Base-by-base conservation (phyloP, 129 eudicot species). In the Flaveria brownii region DNA sequence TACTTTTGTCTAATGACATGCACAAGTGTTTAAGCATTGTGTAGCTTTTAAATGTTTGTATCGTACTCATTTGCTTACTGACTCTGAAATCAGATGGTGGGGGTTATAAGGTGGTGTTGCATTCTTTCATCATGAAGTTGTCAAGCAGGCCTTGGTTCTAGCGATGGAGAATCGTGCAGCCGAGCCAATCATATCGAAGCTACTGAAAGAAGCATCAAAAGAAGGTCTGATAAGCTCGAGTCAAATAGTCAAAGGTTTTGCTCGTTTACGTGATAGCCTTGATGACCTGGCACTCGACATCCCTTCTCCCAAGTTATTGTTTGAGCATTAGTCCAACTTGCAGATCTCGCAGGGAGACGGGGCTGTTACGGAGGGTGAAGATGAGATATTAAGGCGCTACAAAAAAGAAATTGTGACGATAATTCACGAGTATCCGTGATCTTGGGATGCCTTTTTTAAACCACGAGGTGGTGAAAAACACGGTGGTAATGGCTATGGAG, bases 91-190 rank as follows among this genome's bases (percentile, higher is more conserved):
- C 90, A 94, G 98, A 94, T 82, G 98, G 98, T 16, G 98, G 83
- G 41, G 98, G 98, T 23, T 97, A 97, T 5, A 94, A 94, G 86
- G 98, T 97, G 96, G 88, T 11, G 98, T 93, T 66, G 65, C 98
- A 12, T 93, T 93, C 73, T 93, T 90, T 79, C 97, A 90, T 68
- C 97, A 93, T 73, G 98, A 93, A 64, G 97, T 93, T 22, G 98
- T 93, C 51, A 93, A 93, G 57, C 86, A 89, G 51, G 98, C 98
- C 25, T 78, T 93, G 71, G 83, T 82, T 70, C 81, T 93, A 26
- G 92, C 97, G 33, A 93, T 93, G 98, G 98, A 93, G 85, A 90
- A 60, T 36, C 92, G 81, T 43, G 60, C 92, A 13, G 86, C 98
- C 0, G 96, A 90, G 71, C 85, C 92, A 16, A 81, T 84, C 42